Percentiles rank a stretch among this genome's conserved stretches.
Conservation (phyloP, 164 flowering plant genomes). For the Aristolochia fimbriata region DNA sequence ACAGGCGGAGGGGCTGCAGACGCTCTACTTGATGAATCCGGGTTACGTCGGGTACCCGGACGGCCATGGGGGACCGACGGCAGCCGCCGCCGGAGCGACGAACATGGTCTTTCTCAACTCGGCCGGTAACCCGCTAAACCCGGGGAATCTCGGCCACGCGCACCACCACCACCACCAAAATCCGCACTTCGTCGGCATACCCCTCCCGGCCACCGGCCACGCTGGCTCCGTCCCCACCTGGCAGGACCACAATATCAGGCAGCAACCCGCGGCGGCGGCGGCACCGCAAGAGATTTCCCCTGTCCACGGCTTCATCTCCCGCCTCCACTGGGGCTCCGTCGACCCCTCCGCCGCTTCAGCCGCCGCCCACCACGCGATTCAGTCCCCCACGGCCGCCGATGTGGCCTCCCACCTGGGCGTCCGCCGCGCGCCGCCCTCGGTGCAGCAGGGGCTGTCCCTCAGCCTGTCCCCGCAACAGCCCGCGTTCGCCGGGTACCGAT, state of each 20-base stretch:
- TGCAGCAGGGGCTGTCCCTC: slow-evolving; percentile 63
- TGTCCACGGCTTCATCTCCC: slow-evolving; percentile 46
- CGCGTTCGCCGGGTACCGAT: slow-evolving; percentile 19
- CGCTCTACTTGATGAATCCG: slow-evolving; percentile 89
- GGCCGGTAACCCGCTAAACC: slow-evolving; percentile 15
- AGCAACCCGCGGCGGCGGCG: slow-evolving; percentile 14
- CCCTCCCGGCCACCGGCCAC: slow-evolving; percentile 20
- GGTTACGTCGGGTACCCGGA: slow-evolving; percentile 51
- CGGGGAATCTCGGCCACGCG: slow-evolving; percentile 12
- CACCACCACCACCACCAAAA: slow-evolving; percentile 18
- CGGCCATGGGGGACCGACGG: slow-evolving; percentile 13
- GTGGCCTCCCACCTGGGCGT: slow-evolving; percentile 19
- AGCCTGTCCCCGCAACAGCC: slow-evolving; percentile 78
- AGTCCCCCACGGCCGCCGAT: slow-evolving; percentile 3
- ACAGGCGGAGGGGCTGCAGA: slow-evolving; percentile 72
- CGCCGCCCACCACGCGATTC: slow-evolving; percentile 18
- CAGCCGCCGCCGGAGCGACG: slow-evolving; percentile 8
- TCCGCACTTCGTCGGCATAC: slow-evolving; percentile 60
- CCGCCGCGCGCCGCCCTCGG: slow-evolving; percentile 9
- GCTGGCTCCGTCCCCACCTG: slow-evolving; percentile 1
- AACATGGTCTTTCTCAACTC: slow-evolving; percentile 55
- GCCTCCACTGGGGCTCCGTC: slow-evolving; percentile 40
- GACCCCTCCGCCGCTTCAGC: slow-evolving; percentile 22
- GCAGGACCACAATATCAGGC: slow-evolving; percentile 21
- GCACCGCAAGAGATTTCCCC: slow-evolving; percentile 27